Conservation (phyloP, 1,139 yeast species). For the Protomyces inundatus region DNA sequence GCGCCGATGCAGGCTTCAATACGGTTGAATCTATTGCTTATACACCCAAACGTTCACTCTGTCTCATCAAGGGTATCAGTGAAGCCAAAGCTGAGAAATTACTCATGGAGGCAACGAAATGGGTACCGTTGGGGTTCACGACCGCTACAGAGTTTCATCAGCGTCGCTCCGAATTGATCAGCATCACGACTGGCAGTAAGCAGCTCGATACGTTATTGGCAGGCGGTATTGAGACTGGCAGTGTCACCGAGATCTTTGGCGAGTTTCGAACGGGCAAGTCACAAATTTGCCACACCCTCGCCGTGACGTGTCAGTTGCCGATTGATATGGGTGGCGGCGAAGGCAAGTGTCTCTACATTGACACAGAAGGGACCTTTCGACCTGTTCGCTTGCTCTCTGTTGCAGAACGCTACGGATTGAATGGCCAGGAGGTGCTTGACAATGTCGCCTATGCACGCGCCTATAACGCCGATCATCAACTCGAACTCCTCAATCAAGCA, state of each 20-base stretch:
- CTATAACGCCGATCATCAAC: constrained; percentile 92
- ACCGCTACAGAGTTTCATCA: constrained; percentile 94
- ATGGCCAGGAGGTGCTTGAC: constrained; percentile 90
- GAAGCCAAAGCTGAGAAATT: constrained; percentile 92
- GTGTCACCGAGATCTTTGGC: constrained; percentile 93
- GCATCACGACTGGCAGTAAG: constrained; percentile 92
- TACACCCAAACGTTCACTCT: constrained; percentile 62
- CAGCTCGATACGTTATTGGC: constrained; percentile 88
- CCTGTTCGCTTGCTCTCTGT: constrained; percentile 85
- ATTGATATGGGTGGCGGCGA: constrained; percentile 99
- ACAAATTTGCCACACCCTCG: constrained; percentile 91
- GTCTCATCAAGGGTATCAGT: constrained; percentile 82
- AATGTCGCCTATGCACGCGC: constrained; percentile 98
- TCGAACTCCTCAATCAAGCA: constrained; percentile 78
- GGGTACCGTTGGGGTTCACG: constrained; percentile 94
- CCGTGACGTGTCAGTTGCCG: constrained; percentile 91
- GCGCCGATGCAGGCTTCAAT: constrained; percentile 67
- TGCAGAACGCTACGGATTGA: constrained; percentile 85
- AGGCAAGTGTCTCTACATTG: constrained; percentile 93
- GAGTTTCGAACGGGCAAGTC: constrained; percentile 98
- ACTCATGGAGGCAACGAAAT: constrained; percentile 71
- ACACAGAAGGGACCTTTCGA: constrained; percentile 94
- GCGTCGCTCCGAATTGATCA: constrained; percentile 81
- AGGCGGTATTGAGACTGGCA: constrained; percentile 97
- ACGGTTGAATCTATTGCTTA: constrained; percentile 9